Evolutionary conservation across 2,329 filamentous ascomycete genomes (phyloP), one percentile per base, ranked within the genome.

Genomic region (Cucurbitaria berberidis): DNA sequence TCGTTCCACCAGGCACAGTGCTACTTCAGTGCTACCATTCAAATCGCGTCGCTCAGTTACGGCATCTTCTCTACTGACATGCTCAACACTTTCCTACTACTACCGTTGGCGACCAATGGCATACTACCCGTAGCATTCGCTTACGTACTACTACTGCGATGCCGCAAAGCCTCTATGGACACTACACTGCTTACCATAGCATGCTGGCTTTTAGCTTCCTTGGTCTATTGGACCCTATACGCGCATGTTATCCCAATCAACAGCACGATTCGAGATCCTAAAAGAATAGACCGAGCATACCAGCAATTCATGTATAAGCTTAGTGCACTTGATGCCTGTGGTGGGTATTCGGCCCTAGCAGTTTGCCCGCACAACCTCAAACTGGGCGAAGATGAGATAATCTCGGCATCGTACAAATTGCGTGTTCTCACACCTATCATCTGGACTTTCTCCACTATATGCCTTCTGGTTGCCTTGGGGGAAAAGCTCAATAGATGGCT

Each of bases 1-100:
- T 49, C 66, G 15, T 66, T 65, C 36, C 66, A 69, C 51, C 62
- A 64, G 46, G 39, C 56, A 7, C 65, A 69, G 54, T 69, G 65
- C 60, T 67, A 62, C 55, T 68, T 69, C 51, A 55, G 57, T 32
- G 52, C 39, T 30, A 62, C 60, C 13, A 49, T 71, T n/a, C 64
- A 69, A 45, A 58, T 71, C 24, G 60, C 68, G 3, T 59, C 62
- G 1, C 45, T 70, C 8, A 50, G 27, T 48, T 56, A 60, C 35
- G 52, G 48, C 39, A 62, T 65, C 42, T 65, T 63, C 41, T 21
- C 45, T 2, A 60, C 57, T 2, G 48, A 63, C 48, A 59, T 65
- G 55, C 56, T 63, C 10, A 42, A 56, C 10, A 66, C 60, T 22
- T 62, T 67, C 49, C 48, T 69, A 42, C 43, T 68, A 1, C 55